Percentiles rank a stretch among this genome's conserved stretches.
Evolutionary conservation across 139 green algal species (phyloP).

Genomic region (Ettlia oleoabundans): DNA sequence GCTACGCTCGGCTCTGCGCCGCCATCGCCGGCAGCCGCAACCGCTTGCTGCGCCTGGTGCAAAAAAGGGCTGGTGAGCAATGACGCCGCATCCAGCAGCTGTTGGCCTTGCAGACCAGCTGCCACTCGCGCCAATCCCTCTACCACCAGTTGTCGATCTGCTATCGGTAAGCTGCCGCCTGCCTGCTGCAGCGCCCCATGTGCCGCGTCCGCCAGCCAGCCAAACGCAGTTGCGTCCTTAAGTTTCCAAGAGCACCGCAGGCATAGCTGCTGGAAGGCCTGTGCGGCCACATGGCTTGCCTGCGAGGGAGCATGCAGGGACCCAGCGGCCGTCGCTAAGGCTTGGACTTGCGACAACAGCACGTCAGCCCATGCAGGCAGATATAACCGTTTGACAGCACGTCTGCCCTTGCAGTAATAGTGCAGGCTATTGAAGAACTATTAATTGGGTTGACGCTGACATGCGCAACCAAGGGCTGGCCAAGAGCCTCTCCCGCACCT

Average conservation of each 20-base stretch:
- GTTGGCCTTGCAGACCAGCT: conserved; percentile 34
- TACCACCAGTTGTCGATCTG: conserved; percentile 56
- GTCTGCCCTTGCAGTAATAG: no score
- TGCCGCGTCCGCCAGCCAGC: conserved; percentile 31
- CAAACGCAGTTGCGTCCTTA: conserved; percentile 1
- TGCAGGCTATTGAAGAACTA: no score
- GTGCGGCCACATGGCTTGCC: conserved; percentile 30
- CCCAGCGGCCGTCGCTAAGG: no score
- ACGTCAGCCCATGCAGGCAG: no score
- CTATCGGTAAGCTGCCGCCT: conserved; percentile 28
- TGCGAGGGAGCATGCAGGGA: no score
- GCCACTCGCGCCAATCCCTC: conserved; percentile 69
- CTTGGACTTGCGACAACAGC: no score
- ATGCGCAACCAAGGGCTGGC: no score
- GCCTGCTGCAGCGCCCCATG: conserved; percentile 41
- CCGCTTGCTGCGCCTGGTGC: conserved; percentile 9
- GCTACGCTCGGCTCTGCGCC: background rate
- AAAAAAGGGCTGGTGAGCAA: conserved; percentile 25
- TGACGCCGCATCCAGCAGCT: conserved; percentile 26
- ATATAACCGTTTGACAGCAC: no score
- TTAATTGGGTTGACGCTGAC: no score
- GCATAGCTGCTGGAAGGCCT: conserved; percentile 65
- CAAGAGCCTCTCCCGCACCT: no score
- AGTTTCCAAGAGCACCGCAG: conserved; percentile 51
- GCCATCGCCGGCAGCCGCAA: conserved; percentile 10